These are phyloP conservation scores for Tulasnella sp. DNA, from an alignment of 768 basidiomycete species.

Conservation along the genomic window DNA sequence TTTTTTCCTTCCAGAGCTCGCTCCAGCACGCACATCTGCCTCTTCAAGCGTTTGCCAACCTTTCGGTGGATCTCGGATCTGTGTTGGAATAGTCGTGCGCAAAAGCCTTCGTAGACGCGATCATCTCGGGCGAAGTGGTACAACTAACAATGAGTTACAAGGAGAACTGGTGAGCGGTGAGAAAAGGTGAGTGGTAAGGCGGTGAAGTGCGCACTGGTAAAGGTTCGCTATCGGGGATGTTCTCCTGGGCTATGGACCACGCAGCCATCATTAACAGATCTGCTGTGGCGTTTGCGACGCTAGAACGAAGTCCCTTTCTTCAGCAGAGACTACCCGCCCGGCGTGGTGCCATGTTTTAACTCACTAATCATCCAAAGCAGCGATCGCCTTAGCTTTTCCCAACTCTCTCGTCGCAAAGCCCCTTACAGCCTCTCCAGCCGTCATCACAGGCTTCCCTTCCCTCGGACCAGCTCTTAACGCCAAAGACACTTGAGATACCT, in stretches of 20 bases:
- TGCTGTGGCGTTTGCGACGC: conserved; percentile 79
- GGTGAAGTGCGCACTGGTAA: conserved; percentile 6
- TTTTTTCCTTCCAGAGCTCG: conserved; percentile 56
- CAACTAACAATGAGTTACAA: no score
- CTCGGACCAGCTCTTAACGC: conserved; percentile 54
- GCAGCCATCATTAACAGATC: conserved; percentile 68
- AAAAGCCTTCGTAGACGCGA: conserved; percentile 64
- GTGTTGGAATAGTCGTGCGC: conserved; percentile 33
- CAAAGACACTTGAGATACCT: conserved; percentile 55
- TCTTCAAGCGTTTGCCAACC: conserved; percentile 41
- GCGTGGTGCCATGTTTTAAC: conserved; percentile 28
- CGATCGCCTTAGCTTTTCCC: conserved; percentile 61
- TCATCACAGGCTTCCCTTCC: conserved; percentile 60
- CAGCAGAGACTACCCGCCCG: no score
- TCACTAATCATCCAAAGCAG: conserved; percentile 83
- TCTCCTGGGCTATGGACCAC: conserved; percentile 3
- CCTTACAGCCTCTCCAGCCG: conserved; percentile 65
- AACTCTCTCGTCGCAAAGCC: conserved; percentile 83
- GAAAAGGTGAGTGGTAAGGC: not conserved
- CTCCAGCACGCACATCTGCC: conserved; percentile 57
- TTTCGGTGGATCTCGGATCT: conserved; percentile 35
- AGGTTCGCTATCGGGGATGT: not conserved
- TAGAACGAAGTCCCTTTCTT: no score
- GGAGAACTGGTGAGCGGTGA: no score
- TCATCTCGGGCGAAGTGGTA: conserved; percentile 93